Conservation (phyloP, 2,329 filamentous ascomycete genomes). For the Arthroderma uncinatum region DNA sequence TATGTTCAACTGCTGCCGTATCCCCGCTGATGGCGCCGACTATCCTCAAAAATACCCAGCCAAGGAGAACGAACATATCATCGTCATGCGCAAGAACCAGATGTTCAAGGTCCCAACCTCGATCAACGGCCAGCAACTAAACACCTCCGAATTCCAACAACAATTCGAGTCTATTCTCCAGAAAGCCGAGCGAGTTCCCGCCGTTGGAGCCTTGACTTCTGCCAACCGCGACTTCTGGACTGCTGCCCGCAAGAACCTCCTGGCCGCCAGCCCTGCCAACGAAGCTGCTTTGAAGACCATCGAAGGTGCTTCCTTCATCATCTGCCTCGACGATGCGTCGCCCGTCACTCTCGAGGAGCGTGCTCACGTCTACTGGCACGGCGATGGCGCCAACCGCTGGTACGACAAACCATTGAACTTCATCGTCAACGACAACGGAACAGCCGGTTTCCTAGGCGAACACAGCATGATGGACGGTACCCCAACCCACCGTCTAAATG, state of each 20-base stretch:
- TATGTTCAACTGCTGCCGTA: conserved; percentile 94
- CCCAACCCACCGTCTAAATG: conserved; percentile 88
- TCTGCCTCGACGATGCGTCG: conserved; percentile 84
- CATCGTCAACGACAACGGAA: conserved; percentile 96
- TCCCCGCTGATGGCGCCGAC: conserved; percentile 72
- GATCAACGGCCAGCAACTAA: conserved; percentile 72
- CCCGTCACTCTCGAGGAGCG: conserved; percentile 94
- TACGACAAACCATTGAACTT: conserved; percentile 98
- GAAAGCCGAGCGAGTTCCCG: conserved; percentile 57
- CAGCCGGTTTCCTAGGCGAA: conserved; percentile 93
- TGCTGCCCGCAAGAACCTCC: conserved; percentile 64
- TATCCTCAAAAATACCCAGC: conserved; percentile 69
- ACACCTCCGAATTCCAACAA: conserved; percentile 75
- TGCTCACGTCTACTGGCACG: conserved; percentile 94
- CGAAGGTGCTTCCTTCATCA: conserved; percentile 77
- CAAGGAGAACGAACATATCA: conserved; percentile 70
- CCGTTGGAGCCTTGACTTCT: conserved; percentile 74
- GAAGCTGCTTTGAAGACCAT: conserved; percentile 65
- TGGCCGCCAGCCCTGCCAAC: conserved; percentile 69
- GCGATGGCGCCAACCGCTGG: conserved; percentile 90
- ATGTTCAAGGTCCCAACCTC: conserved; percentile 89
- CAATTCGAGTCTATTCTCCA: conserved; percentile 82
- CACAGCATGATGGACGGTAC: conserved; percentile 99
- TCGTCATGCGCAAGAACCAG: conserved; percentile 88
- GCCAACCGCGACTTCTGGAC: conserved; percentile 93